Conservation (phyloP, 2,329 filamentous ascomycete species). For the Fusarium sp. region DNA sequence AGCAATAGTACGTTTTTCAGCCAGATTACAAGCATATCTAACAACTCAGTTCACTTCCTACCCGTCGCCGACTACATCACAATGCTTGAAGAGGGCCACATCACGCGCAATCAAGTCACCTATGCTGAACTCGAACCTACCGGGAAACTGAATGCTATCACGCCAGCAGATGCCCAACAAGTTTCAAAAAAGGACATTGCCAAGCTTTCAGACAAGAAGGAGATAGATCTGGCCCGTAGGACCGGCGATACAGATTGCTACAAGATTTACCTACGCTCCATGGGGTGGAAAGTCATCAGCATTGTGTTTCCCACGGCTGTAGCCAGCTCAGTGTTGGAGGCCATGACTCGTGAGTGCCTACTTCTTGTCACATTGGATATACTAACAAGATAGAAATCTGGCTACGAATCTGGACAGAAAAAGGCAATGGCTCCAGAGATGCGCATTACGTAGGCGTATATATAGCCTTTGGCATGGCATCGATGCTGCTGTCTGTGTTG, state of each 20-base stretch:
- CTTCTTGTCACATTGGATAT: accelerated
- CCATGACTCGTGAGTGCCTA: conserved; percentile 39
- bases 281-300: conserved; percentile 37
- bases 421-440: conserved; percentile 32
- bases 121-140: conserved; percentile 31
- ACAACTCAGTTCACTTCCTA: conserved; percentile 38
- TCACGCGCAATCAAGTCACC: conserved; percentile 38
- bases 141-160: neutral
- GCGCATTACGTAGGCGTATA: conserved; percentile 39
- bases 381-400: conserved; percentile 38
- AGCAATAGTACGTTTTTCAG: conserved; percentile 7
- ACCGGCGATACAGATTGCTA: conserved; percentile 45
- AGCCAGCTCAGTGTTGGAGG: conserved; percentile 24
- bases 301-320: conserved; percentile 27
- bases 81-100: conserved; percentile 35
- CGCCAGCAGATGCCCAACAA: neutral
- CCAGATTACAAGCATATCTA: neutral
- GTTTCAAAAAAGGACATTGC: neutral
- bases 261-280: conserved; percentile 42
- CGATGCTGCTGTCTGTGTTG: conserved; percentile 21
- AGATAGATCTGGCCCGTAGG: conserved; percentile 42
- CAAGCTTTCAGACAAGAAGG: neutral
- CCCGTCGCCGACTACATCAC: conserved; percentile 41
- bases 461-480: conserved; percentile 32
- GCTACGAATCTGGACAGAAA: conserved; percentile 43